Percentiles rank a stretch among this genome's conserved stretches.
phyloP scores from a whole-genome alignment of 1,284 basidiomycete species.

The Veloporphyrellus conicus region DNA sequence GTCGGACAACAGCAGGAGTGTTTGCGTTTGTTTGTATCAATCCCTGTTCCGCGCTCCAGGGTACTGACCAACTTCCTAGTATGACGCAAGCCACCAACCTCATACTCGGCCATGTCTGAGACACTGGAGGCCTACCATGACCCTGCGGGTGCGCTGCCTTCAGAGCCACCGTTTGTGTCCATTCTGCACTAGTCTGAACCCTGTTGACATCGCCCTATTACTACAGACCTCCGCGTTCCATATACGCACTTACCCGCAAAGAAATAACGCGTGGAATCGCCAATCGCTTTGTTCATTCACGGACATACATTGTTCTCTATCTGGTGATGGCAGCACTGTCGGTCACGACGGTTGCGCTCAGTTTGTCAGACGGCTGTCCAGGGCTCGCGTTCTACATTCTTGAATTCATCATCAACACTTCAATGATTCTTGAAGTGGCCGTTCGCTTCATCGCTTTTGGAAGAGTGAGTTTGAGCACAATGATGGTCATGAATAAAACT shows the following conservation, averaged over 20 bases:
- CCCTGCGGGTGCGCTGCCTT: slow-evolving; percentile 7
- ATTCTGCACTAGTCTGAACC: slow-evolving; percentile 1
- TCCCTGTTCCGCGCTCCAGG: not conserved
- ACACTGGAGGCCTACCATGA: slow-evolving; percentile 20
- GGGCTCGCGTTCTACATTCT: slow-evolving; percentile 82
- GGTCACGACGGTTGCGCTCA: slow-evolving; percentile 87
- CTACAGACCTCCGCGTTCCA: slow-evolving; percentile 65
- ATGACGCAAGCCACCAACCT: slow-evolving; percentile 13
- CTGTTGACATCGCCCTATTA: slow-evolving; percentile 16
- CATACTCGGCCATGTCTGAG: slow-evolving; percentile 25
- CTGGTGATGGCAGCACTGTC: slow-evolving; percentile 86
- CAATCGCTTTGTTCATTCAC: slow-evolving; percentile 80
- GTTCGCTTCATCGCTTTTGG: slow-evolving; percentile 89
- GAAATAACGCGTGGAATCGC: slow-evolving; percentile 79
- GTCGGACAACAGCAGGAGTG: not conserved
- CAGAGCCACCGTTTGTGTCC: slow-evolving; percentile 27
- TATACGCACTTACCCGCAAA: slow-evolving; percentile 72
- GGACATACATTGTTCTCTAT: slow-evolving; percentile 80
- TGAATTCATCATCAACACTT: slow-evolving; percentile 84
- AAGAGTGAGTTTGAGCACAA: slow-evolving; percentile 51
- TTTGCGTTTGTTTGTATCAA: slow-evolving; percentile 25
- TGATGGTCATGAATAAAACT: slow-evolving; percentile 3
- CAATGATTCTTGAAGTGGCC: slow-evolving; percentile 90
- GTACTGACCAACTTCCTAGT: not conserved
- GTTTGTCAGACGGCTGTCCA: slow-evolving; percentile 74